These are phyloP conservation scores for Dioscorea alata DNA, from an alignment of 106 monocot genomes.

Conservation along the genomic window DNA sequence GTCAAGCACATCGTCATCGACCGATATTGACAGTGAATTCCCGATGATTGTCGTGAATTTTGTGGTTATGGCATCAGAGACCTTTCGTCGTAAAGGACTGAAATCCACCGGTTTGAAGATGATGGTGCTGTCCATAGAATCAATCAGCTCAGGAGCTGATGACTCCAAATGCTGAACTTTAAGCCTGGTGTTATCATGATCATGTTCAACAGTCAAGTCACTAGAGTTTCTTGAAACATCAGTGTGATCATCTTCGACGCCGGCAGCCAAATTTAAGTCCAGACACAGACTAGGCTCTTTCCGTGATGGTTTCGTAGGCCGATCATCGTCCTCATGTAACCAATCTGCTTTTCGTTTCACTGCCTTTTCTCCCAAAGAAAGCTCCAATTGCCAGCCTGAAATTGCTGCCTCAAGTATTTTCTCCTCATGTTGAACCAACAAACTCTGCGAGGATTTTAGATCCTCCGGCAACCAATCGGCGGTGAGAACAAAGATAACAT, in stretches of 20 bases:
- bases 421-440: constrained; percentile 31
- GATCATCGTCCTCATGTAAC: constrained; percentile 14
- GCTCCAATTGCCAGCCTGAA: constrained; percentile 50
- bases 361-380: constrained; percentile 32
- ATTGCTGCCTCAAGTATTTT: constrained; percentile 34
- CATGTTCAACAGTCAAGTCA: constrained; percentile 76
- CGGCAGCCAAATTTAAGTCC: constrained; percentile 63
- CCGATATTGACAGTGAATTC: constrained; percentile 8
- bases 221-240: constrained; percentile 78
- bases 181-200: constrained; percentile 33
- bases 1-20: constrained; percentile 66
- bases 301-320: constrained; percentile 24
- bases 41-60: constrained; percentile 43
- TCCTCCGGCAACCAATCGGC: constrained; percentile 53
- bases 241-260: constrained; percentile 30
- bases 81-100: constrained; percentile 19
- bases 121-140: constrained; percentile 49
- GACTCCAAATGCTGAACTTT: constrained; percentile 8
- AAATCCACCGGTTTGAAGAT: constrained; percentile 89
- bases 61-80: constrained; percentile 37
- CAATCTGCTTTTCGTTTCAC: constrained; percentile 46
- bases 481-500: constrained; percentile 53
- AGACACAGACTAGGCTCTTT: constrained; percentile 48
- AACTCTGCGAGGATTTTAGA: constrained; percentile 14
- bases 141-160: constrained; percentile 32